Evolutionary conservation across 345 rosid species (phyloP), one percentile per base, ranked within the genome.

Genomic region (Bruguiera sexangula): DNA sequence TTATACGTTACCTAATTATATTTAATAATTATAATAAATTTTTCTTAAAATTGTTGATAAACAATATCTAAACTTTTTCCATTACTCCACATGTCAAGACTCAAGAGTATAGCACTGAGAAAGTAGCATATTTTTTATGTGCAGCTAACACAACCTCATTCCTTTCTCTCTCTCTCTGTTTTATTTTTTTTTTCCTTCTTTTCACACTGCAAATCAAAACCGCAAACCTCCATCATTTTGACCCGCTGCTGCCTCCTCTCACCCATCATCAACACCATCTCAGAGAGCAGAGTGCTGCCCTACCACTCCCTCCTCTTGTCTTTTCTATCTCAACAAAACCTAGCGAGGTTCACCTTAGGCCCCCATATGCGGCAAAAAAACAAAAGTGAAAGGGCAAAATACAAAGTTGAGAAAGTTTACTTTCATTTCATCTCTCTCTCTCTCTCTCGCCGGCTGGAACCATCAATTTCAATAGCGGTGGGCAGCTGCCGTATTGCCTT

Each of bases 131-230:
- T 39, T 11, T 9, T 39, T 39, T 10, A 11, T 11, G 50, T 43
- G 15, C 50, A 43, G 50, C 19, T 13, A 3, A 0, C 50, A 4
- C 1, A 43, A 11, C 15, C 50, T 43, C 50, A 43, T 43, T 11
- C 50, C 5, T 13, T 3, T 43, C 6, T 3, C 6, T 32, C 3
- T 32, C 3, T 3, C 3, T 3, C 7, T 5, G 4, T 31, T 8
- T n/a, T n/a, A n/a, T n/a, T n/a, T 6, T 3, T 43, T 22, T 6
- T 62, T 73, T 77, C 52, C 68, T 63, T 57, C 11, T 21, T 70
- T 78, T 78, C 78, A 78, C 76, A 83, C 76, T 30, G 24, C 22
- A 69, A 77, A 78, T 57, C 71, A 62, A 66, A 83, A 74, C 73
- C 73, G 9, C 67, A 71, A 53, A 60, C 62, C 76, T 65, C 70